A percentile compares a stretch with the other conserved stretches of the same genome.
phyloP scores from a whole-genome alignment of 164 flowering plant species.

The Tetrastigma voinierianum region DNA sequence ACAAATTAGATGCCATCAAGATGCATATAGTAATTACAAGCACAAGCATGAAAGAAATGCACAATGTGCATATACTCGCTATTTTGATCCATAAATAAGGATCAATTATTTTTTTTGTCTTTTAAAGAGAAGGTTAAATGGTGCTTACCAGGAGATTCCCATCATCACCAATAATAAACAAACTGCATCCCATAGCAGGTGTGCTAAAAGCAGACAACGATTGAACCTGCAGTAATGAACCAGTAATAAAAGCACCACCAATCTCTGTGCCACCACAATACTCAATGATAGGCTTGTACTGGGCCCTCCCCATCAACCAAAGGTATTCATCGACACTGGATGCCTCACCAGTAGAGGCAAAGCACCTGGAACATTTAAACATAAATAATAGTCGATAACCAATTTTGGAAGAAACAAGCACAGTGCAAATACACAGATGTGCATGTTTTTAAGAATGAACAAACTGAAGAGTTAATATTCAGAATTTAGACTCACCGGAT shows the following conservation, averaged over 20 bases:
- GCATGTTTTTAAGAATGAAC: background rate
- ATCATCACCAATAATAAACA: constrained; percentile 69
- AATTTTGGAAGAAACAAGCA: background rate
- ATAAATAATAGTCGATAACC: constrained; percentile 8
- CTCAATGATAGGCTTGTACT: constrained; percentile 88
- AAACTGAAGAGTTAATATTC: background rate
- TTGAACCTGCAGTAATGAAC: constrained; percentile 82
- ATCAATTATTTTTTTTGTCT: background rate
- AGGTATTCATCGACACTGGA: constrained; percentile 89
- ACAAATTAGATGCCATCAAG: background rate
- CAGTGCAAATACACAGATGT: background rate
- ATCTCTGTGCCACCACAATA: constrained; percentile 99
- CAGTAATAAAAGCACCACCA: constrained; percentile 89
- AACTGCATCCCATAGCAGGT: constrained; percentile 83
- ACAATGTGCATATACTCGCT: background rate
- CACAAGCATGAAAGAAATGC: background rate
- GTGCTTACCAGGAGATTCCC: constrained; percentile 78
- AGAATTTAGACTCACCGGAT: constrained; percentile 57
- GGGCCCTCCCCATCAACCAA: constrained; percentile 93
- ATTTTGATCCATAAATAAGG: background rate
- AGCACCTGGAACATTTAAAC: constrained; percentile 56
- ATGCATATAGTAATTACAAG: background rate
- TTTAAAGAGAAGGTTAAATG: background rate
- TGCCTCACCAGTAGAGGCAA: constrained; percentile 94
- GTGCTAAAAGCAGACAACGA: constrained; percentile 94